Conservation (phyloP, 148 eudicot genomes). For the Rheum nobile region DNA sequence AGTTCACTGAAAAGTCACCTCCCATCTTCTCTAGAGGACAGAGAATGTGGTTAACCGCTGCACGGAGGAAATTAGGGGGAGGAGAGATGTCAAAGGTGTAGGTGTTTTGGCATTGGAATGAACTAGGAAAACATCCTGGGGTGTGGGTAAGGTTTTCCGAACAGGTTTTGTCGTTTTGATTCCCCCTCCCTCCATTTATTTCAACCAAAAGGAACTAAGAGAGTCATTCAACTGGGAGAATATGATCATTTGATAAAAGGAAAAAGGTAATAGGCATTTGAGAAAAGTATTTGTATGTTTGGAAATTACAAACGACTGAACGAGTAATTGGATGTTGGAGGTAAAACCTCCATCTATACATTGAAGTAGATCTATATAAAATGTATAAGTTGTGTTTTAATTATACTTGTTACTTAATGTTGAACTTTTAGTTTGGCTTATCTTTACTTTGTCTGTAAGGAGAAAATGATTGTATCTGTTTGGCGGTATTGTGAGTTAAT, state of each 20-base stretch:
- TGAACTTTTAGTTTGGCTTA: not conserved
- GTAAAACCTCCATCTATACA: not conserved
- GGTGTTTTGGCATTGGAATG: not conserved
- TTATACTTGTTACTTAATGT: not conserved
- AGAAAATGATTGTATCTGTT: not conserved
- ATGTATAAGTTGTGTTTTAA: not conserved
- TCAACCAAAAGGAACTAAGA: too few relatives aligned
- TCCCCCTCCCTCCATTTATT: too few relatives aligned
- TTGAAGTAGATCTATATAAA: not conserved
- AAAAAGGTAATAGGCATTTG: too few relatives aligned
- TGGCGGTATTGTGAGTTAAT: not conserved
- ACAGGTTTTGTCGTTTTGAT: too few relatives aligned
- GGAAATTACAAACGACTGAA: too few relatives aligned
- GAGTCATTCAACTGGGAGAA: too few relatives aligned
- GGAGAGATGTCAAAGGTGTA: not conserved
- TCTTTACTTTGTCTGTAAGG: not conserved
- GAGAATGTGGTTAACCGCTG: not conserved
- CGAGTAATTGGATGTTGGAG: not conserved
- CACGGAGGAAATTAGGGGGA: not conserved
- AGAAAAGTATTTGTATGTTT: too few relatives aligned
- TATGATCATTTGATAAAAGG: too few relatives aligned
- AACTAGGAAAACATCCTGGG: not conserved
- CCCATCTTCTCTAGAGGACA: too few relatives aligned
- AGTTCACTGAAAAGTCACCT: too few relatives aligned
- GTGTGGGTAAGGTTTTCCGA: not conserved